phyloP scores from a whole-genome alignment of 768 basidiomycete genomes.

The Russula vinacea region DNA sequence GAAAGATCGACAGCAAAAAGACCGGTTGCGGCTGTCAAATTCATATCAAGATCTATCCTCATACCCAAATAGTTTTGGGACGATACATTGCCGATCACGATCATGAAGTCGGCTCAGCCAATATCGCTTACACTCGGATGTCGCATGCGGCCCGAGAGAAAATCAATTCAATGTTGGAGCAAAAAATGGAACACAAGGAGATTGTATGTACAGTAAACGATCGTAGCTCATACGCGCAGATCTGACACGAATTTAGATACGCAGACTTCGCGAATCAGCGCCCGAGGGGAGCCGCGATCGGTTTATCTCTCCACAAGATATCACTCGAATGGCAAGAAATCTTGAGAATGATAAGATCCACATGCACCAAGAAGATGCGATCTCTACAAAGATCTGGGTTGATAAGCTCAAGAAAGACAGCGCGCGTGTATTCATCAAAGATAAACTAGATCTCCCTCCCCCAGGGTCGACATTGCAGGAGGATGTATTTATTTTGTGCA shows the following conservation, averaged over 20 bases:
- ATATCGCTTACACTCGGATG: not conserved
- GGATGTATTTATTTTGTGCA: not conserved
- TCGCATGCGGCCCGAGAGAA: not conserved
- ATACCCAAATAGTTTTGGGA: not conserved
- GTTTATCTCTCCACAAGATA: not conserved
- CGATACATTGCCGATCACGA: not conserved
- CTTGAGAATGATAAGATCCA: not conserved
- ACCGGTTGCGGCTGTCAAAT: not conserved
- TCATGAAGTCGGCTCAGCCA: not conserved
- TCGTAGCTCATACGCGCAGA: too few species aligned
- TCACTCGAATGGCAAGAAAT: not conserved
- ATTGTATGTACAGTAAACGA: not conserved
- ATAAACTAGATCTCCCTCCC: not conserved
- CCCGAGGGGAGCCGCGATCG: not conserved
- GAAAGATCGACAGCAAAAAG: not conserved
- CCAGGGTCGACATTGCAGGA: not conserved
- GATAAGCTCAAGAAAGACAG: not conserved
- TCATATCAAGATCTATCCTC: not conserved
- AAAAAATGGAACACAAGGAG: not conserved
- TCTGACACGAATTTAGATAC: too few species aligned
- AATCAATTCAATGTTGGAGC: not conserved
- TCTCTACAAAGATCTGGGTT: not conserved
- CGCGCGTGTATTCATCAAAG: not conserved
- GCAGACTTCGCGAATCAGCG: not conserved
- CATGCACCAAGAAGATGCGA: not conserved